These are phyloP conservation scores for Salix koriyanagi DNA, from an alignment of 345 rosid genomes.

Conservation along the genomic window DNA sequence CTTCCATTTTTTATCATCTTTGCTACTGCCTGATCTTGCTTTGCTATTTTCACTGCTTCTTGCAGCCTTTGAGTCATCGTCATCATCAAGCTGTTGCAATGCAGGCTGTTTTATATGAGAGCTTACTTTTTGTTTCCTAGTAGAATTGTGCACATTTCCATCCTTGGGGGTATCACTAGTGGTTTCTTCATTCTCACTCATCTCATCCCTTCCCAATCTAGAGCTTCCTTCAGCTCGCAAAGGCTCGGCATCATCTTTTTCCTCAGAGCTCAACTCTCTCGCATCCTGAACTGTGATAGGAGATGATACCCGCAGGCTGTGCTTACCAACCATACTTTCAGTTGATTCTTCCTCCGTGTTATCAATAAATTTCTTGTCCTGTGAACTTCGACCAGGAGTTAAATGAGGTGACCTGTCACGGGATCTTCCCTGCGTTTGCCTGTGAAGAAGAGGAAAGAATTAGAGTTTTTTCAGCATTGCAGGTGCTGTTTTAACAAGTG, in stretches of 20 bases:
- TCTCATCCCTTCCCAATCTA: conserved; percentile 45
- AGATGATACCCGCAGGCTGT: conserved; percentile 37
- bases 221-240: conserved; percentile 41
- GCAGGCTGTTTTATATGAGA: conserved; percentile 40
- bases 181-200: conserved; percentile 20
- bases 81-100: conserved; percentile 56
- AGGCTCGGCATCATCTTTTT: conserved; percentile 42
- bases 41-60: conserved; percentile 91
- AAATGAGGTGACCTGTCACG: conserved; percentile 39
- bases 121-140: conserved; percentile 36
- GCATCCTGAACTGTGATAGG: conserved; percentile 41
- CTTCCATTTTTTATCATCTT: conserved; percentile 61
- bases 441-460: conserved; percentile 14
- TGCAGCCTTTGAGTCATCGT: conserved; percentile 67
- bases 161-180: conserved; percentile 28
- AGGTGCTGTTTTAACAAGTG: not conserved
- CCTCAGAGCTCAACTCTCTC: conserved; percentile 52
- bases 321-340: conserved; percentile 58
- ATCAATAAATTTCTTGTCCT: conserved; percentile 36
- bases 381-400: conserved; percentile 44
- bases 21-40: conserved; percentile 81
- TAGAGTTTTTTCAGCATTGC: not conserved
- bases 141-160: conserved; percentile 19
- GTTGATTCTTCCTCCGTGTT: conserved; percentile 47
- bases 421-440: conserved; percentile 32